Evolutionary conservation across 2,329 filamentous ascomycete species (phyloP).

Genomic region (Biscogniauxia sp.): DNA sequence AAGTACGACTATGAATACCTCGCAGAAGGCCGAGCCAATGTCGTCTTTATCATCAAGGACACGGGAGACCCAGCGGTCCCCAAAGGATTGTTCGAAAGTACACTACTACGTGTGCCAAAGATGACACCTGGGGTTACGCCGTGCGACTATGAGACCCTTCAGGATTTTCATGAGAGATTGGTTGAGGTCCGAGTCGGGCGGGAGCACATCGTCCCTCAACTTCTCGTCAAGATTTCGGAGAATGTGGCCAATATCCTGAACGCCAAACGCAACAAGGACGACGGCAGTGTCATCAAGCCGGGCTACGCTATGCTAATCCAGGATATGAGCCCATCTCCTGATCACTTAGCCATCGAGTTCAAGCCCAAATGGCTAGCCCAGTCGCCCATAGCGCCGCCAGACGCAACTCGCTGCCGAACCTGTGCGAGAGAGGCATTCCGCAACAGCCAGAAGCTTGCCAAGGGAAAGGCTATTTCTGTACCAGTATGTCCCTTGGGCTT

Average conservation of each 20-base stretch:
- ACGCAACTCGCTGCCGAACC: conserved; percentile 67
- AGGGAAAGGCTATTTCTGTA: conserved; percentile 33
- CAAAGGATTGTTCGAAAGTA: conserved; percentile 36
- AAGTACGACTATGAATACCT: conserved; percentile 39
- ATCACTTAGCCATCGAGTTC: conserved; percentile 61
- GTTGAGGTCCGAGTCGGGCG: conserved; percentile 47
- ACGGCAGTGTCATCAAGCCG: conserved; percentile 49
- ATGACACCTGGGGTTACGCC: conserved; percentile 44
- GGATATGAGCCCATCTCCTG: conserved; percentile 60
- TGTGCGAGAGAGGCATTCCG: conserved; percentile 58
- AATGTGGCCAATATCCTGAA: conserved; percentile 52
- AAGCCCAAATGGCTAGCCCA: conserved; percentile 84
- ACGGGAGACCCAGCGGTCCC: conserved; percentile 33
- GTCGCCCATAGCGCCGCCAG: conserved; percentile 66
- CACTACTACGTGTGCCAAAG: conserved; percentile 62
- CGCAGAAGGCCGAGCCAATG: conserved; percentile 74
- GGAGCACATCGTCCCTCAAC: conserved; percentile 32
- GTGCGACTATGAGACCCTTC: conserved; percentile 42
- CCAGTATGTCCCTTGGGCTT: conserved; percentile 66
- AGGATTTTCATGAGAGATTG: conserved; percentile 50
- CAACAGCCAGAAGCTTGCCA: conserved; percentile 43
- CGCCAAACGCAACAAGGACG: conserved; percentile 49
- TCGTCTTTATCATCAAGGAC: conserved; percentile 63
- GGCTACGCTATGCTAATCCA: conserved; percentile 70
- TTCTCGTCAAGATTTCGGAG: conserved; percentile 26